These are phyloP conservation scores for Annulohypoxylon stygium DNA, from an alignment of 495 filamentous ascomycete species.

Conservation along the genomic window DNA sequence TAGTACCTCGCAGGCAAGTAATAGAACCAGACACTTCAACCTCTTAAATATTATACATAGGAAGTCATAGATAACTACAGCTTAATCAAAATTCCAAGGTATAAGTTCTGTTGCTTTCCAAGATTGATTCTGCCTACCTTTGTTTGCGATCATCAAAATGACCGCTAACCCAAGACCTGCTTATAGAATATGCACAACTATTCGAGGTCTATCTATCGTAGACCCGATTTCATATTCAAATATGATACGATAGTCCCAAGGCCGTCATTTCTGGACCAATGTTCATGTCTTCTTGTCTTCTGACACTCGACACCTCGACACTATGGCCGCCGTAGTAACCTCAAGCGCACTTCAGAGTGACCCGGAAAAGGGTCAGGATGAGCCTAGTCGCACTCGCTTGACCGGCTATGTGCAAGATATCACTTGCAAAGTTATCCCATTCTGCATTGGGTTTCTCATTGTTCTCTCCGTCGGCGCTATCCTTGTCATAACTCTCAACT, in stretches of 20 bases:
- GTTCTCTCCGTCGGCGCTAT: constrained; percentile 38
- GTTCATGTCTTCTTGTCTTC: neutral
- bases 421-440: constrained; percentile 44
- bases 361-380: constrained; percentile 30
- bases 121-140: constrained; percentile 15
- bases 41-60: neutral
- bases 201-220: constrained; percentile 33
- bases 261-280: neutral
- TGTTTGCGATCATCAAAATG: constrained; percentile 20
- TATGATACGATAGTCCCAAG: constrained; percentile 27
- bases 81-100: neutral
- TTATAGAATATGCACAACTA: constrained; percentile 40
- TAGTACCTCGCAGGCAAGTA: neutral
- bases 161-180: constrained; percentile 8
- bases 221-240: constrained; percentile 24
- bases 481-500: constrained; percentile 29
- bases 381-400: neutral
- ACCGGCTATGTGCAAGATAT: constrained; percentile 36
- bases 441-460: constrained; percentile 30
- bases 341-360: constrained; percentile 16
- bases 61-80: neutral
- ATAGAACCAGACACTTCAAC: neutral
- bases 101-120: constrained; percentile 9
- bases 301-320: constrained; percentile 19
- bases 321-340: constrained; percentile 39